These are phyloP conservation scores for Climacium dendroides DNA, from an alignment of 225 moss, liverwort and hornwort genomes.

Conservation along the genomic window DNA sequence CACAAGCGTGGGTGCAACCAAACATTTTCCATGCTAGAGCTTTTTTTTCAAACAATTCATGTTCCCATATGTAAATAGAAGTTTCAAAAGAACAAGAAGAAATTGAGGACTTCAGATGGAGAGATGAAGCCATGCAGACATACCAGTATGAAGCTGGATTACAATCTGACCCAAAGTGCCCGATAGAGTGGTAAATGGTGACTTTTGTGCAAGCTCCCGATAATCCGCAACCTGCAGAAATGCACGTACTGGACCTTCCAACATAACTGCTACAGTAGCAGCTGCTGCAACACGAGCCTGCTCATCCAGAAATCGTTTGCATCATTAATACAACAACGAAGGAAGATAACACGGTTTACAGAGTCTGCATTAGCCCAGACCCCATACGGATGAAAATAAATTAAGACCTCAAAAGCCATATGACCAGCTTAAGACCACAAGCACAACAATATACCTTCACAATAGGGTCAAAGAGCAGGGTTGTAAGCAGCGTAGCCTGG, in stretches of 20 bases:
- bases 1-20: neutral
- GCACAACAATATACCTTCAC: slow-evolving; percentile 45
- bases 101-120: neutral
- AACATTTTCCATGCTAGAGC: neutral
- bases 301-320: neutral
- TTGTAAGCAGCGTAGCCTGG: slow-evolving; percentile 81
- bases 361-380: neutral
- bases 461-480: slow-evolving; percentile 73
- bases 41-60: neutral
- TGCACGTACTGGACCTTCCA: slow-evolving; percentile 83
- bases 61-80: neutral
- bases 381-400: neutral
- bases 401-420: neutral
- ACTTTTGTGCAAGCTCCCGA: slow-evolving; percentile 59
- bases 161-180: slow-evolving; percentile 89
- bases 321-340: neutral
- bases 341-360: neutral
- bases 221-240: slow-evolving; percentile 91
- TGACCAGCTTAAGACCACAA: neutral
- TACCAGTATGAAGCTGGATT: slow-evolving; percentile 67
- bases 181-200: slow-evolving; percentile 80
- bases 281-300: slow-evolving; percentile 90
- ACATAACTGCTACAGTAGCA: slow-evolving; percentile 63
- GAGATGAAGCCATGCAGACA: neutral
- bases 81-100: neutral